Percentiles rank a stretch among this genome's conserved stretches.
These are phyloP conservation scores for Claviceps pazoutovae DNA, from an alignment of 2,329 filamentous ascomycete species.

Conservation along the genomic window DNA sequence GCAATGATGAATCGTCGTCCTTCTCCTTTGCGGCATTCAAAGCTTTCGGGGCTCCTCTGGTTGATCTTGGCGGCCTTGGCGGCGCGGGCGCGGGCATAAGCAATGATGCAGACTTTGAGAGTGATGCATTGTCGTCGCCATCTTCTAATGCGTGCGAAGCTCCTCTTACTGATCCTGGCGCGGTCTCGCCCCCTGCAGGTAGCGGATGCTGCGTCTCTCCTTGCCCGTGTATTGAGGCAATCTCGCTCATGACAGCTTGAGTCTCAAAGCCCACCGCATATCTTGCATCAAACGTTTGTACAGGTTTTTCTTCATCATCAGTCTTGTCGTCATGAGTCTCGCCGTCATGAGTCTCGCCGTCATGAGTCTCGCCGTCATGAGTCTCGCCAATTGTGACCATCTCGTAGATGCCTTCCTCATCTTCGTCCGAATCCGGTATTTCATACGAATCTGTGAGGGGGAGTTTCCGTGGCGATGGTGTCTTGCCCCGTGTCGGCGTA, in stretches of 20 bases:
- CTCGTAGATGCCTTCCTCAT: slow-evolving; percentile 5
- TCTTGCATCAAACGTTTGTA: slow-evolving; percentile 4
- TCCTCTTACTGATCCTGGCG: not conserved
- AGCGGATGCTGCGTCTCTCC: not conserved
- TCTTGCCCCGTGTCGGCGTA: slow-evolving; percentile 6
- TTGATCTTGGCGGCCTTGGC: not conserved
- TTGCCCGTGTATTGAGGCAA: slow-evolving; percentile 15
- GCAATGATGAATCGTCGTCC: not conserved
- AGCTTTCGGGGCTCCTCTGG: not conserved
- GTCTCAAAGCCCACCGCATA: slow-evolving; percentile 20
- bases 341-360: not conserved
- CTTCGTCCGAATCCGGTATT: slow-evolving; percentile 33
- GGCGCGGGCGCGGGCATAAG: too few relatives aligned
- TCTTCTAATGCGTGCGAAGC: not conserved
- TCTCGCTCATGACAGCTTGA: slow-evolving; percentile 20
- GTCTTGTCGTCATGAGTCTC: not conserved
- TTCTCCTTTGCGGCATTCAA: not conserved
- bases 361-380: not conserved
- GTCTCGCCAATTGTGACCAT: not conserved
- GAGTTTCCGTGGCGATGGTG: slow-evolving; percentile 6
- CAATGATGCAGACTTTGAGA: too few relatives aligned
- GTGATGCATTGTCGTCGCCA: too few relatives aligned
- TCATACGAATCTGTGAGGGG: slow-evolving; percentile 13
- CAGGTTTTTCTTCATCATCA: not conserved
- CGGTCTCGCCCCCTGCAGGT: not conserved